Conservation (phyloP, 108 stramenopile genomes). For the Skeletonema potamos region DNA sequence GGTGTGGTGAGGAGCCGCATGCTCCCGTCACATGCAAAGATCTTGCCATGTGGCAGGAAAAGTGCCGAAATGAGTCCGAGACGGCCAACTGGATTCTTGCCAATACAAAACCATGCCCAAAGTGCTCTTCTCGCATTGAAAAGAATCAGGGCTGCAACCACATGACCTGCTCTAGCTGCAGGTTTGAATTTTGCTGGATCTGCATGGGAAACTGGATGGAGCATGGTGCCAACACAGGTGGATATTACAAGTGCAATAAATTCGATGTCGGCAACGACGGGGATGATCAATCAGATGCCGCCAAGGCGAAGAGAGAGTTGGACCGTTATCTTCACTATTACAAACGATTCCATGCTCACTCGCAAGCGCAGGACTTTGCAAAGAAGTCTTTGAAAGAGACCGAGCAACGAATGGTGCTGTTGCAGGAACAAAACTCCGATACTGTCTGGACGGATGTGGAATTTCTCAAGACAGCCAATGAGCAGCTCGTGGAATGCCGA, state of each 20-base stretch:
- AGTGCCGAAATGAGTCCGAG: conserved; percentile 95
- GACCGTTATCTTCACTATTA: conserved; percentile 99
- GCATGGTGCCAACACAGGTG: conserved; percentile 97
- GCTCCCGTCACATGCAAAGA: conserved; percentile 83
- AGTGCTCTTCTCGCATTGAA: conserved; percentile 96
- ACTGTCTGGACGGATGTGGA: conserved; percentile 95
- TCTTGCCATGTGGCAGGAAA: conserved; percentile 88
- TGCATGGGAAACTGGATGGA: conserved; percentile 95
- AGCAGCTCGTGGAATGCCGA: conserved; percentile 96
- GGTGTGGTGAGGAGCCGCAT: conserved; percentile 96
- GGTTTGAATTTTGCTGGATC: conserved; percentile 99
- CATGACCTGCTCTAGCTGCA: conserved; percentile 86
- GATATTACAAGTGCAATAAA: conserved; percentile 99
- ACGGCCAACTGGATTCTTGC: conserved; percentile 99
- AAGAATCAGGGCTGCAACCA: conserved; percentile 99
- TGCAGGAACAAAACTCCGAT: conserved; percentile 84
- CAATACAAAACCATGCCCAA: conserved; percentile 98
- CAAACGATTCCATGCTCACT: conserved; percentile 94
- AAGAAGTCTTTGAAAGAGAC: conserved; percentile 83
- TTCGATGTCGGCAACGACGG: conserved; percentile 49
- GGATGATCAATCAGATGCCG: conserved; percentile 71
- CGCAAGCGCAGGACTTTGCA: conserved; percentile 92
- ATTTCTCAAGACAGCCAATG: conserved; percentile 95
- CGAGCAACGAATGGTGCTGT: conserved; percentile 87
- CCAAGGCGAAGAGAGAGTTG: conserved; percentile 89